phyloP scores from a whole-genome alignment of 495 filamentous ascomycete genomes.

The Xylaria sp. region DNA sequence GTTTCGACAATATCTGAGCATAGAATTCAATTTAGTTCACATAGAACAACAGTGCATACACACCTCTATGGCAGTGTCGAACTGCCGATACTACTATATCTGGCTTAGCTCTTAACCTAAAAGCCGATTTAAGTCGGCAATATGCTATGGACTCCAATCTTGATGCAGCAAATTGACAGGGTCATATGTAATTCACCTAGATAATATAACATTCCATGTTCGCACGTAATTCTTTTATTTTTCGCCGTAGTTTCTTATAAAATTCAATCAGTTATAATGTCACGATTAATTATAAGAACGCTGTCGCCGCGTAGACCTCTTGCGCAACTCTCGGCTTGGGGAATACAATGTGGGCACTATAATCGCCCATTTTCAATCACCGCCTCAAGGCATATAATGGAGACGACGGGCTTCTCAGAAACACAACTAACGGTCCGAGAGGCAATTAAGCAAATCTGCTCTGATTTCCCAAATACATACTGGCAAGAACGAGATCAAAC shows the following conservation, averaged over 20 bases:
- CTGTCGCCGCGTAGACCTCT: neutral
- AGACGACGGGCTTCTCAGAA: slow-evolving; percentile 72
- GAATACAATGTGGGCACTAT: neutral
- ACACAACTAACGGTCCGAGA: slow-evolving; percentile 76
- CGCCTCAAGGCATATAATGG: slow-evolving; percentile 55
- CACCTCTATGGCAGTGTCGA: too few relatives aligned
- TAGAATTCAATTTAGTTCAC: too few relatives aligned
- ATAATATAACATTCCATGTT: neutral
- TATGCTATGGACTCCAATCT: neutral
- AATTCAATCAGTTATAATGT: neutral
- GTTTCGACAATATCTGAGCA: too few relatives aligned
- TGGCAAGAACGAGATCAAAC: slow-evolving; percentile 76
- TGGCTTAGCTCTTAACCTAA: neutral
- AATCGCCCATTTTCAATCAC: neutral
- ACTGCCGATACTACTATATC: neutral
- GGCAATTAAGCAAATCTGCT: slow-evolving; percentile 70
- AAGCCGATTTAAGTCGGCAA: neutral
- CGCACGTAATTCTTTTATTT: neutral
- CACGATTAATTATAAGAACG: neutral
- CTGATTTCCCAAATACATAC: slow-evolving; percentile 67
- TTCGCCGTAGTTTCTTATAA: neutral
- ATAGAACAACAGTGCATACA: too few relatives aligned
- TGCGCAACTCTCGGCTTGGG: neutral
- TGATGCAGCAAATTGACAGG: neutral
- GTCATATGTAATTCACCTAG: neutral